Percentiles rank a stretch among this genome's conserved stretches.
Evolutionary conservation across 2,329 filamentous ascomycete species (phyloP).

Genomic region (Paecilomyces sp.): DNA sequence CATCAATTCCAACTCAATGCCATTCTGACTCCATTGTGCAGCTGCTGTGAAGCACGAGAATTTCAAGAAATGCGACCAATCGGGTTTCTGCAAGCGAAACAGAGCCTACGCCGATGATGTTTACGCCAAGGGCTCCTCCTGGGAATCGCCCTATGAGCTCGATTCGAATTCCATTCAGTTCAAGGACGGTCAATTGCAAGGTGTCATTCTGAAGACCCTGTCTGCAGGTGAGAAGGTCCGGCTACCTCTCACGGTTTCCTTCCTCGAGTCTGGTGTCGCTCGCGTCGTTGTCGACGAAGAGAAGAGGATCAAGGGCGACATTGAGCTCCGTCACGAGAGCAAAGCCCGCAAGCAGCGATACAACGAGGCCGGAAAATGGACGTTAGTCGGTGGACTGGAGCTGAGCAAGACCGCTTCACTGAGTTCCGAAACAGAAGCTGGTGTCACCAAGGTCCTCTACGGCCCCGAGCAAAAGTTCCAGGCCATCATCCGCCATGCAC

Average conservation of each 20-base stretch:
- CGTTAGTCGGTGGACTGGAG: constrained; percentile 72
- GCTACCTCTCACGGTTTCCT: constrained; percentile 77
- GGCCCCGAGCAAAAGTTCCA: constrained; percentile 70
- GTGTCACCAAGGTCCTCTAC: constrained; percentile 68
- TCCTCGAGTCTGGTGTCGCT: constrained; percentile 82
- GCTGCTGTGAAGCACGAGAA: constrained; percentile 88
- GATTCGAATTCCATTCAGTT: constrained; percentile 65
- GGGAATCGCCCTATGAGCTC: constrained; percentile 75
- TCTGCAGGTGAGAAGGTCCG: constrained; percentile 61
- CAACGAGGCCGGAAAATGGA: constrained; percentile 82
- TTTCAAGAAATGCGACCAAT: constrained; percentile 94
- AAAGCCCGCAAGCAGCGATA: constrained; percentile 84
- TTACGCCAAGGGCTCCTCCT: constrained; percentile 55
- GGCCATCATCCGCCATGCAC: constrained; percentile 73
- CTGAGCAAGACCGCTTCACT: constrained; percentile 66
- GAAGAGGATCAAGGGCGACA: constrained; percentile 78
- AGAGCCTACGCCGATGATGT: constrained; percentile 79
- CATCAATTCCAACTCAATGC: not conserved
- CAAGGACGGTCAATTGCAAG: constrained; percentile 72
- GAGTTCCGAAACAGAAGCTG: constrained; percentile 56
- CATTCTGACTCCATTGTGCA: constrained; percentile 29
- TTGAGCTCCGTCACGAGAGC: constrained; percentile 79
- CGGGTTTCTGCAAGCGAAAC: constrained; percentile 95
- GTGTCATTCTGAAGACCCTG: constrained; percentile 73
- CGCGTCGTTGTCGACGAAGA: constrained; percentile 89